Base-by-base conservation (phyloP, 805 yeast species). In the Zygosaccharomyces gambellarensis region DNA sequence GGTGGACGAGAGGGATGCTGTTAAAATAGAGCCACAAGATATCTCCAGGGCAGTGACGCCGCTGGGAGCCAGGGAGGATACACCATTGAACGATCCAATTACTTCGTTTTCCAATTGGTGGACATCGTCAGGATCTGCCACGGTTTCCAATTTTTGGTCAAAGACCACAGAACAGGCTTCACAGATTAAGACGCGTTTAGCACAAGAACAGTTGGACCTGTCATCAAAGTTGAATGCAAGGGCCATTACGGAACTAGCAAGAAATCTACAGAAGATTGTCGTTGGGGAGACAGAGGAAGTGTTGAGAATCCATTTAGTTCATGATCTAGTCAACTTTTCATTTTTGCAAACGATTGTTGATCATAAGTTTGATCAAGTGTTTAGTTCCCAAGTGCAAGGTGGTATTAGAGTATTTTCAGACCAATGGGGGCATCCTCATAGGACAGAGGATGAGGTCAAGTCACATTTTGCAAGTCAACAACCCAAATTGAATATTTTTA, bases 351-450 rank as follows among this genome's bases (percentile, higher is more conserved):
- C 58, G 48, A 57, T 62, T 38, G 76, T 83, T 11, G 74, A 74
- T 45, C 64, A 69, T 42, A 79, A 79, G 54, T 85, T 86, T 63
- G 78, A 78, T 56, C 71, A 70, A 46, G 89, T 84, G 10, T 76
- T 86, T 78, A 72, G 73, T 46, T 59, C 73, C 22, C 92, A 85
- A 63, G 92, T 86, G 3, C 90, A 86, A 63, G 92, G 90, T 36
- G 87, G 84, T 12, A 83, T 86, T 43, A 77, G 79, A 46, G 79
- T 85, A 12, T 74, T 77, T 50, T 79, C 83, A 11, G 75, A 74
- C 51, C 82, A 83, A 57, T 71, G 72, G 60, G 73, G 74, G 10
- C 71, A 71, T n/a, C 66, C 70, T 11, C 41, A 31, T 14, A 47
- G 41, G 29, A 19, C 45, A 2, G 39, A 31, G 19, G 46, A 40